phyloP scores from a whole-genome alignment of 2,329 filamentous ascomycete species.

The Diplodia intermedia region DNA sequence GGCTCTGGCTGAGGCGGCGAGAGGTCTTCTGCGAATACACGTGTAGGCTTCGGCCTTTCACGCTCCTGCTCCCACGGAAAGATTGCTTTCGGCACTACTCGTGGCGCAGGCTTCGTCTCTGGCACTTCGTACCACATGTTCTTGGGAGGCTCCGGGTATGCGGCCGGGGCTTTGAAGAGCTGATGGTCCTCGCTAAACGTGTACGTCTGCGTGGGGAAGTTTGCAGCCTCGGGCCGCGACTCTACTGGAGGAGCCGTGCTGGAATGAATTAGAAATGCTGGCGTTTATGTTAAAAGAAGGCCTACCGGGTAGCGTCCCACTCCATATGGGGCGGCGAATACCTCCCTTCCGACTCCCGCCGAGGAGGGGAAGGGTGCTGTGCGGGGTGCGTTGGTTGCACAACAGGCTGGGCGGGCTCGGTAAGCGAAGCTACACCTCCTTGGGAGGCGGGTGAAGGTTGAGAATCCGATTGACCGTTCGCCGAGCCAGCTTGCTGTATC shows the following conservation, averaged over 20 bases:
- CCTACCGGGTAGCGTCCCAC: constrained; percentile 69
- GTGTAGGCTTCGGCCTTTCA: constrained; percentile 66
- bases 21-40: constrained; percentile 69
- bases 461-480: constrained; percentile 41
- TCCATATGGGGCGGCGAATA: constrained; percentile 65
- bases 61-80: constrained; percentile 89
- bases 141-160: constrained; percentile 82
- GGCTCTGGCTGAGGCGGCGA: constrained; percentile 40
- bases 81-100: constrained; percentile 69
- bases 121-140: constrained; percentile 91
- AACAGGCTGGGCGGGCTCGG: constrained; percentile 53
- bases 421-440: constrained; percentile 48
- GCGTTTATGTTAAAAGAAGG: constrained; percentile 6
- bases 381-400: constrained; percentile 51
- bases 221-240: constrained; percentile 82
- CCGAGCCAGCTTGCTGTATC: constrained; percentile 35
- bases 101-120: constrained; percentile 61
- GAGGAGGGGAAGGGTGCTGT: constrained; percentile 51
- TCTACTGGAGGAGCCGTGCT: constrained; percentile 61
- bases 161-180: constrained; percentile 76
- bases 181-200: constrained; percentile 78
- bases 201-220: constrained; percentile 81
- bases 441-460: constrained; percentile 40
- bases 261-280: constrained; percentile 33
- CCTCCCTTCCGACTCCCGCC: constrained; percentile 55